Evolutionary conservation across 306 rosid species (phyloP), one percentile per base, ranked within the genome.

Genomic region (Gillenia trifoliata): DNA sequence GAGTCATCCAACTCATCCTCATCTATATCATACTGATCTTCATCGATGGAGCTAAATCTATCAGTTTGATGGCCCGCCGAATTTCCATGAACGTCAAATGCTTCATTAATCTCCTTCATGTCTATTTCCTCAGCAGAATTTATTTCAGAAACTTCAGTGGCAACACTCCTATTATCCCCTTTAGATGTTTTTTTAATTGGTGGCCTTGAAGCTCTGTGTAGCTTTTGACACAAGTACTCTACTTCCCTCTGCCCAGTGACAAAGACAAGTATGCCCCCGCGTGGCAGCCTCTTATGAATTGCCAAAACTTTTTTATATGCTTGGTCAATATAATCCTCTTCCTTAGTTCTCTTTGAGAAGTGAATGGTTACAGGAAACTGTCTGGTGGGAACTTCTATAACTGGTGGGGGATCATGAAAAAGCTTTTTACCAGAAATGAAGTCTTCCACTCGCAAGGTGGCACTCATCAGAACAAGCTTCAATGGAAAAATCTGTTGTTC

Each of bases 381-480:
- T 80, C 98, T 86, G 3, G 94, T 82, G 30, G 96, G 91, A 78
- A 93, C 94, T 80, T 91, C 89, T 75, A 91, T 78, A 64, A 89
- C 84, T 50, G 96, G 97, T 28, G 96, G 96, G 41, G 92, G 82
- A 60, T 83, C 73, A 72, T 29, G 49, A 77, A 91, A 91, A 82
- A 93, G 52, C 79, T 84, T 87, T 73, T 80, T 80, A 70, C 79
- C 86, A 63, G 92, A 84, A 75, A 83, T 79, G 75, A 93, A 93
- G 72, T 93, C 98, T 83, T 91, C 90, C 49, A 88, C 98, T 74
- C 87, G 85, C 90, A 93, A 74, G 62, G 97, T 93, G 73, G 98
- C 97, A 82, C 98, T 91, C 98, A 89, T 93, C 76, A 94, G 90
- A 79, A 94, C 93, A 83, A 91, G 93, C 81, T 88, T 94, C 72